Evolutionary conservation across 208 protist species (phyloP).

Genomic region (Blechomonas ayalai): DNA sequence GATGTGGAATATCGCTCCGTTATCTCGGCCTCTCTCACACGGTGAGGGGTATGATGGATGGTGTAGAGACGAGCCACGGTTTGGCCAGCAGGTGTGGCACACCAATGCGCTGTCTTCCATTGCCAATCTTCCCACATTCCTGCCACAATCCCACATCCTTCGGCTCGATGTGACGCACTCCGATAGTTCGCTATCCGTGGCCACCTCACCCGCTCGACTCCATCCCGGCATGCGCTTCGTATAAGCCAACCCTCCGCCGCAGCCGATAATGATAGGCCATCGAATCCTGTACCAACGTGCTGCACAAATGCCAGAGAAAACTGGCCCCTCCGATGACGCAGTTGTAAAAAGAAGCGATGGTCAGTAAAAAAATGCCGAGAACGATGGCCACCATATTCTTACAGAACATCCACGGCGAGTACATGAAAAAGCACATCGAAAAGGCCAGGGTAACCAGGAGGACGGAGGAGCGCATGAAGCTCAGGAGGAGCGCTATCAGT

Average conservation of each 20-base stretch:
- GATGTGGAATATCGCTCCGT: constrained; percentile 1
- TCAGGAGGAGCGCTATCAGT: constrained; percentile 10
- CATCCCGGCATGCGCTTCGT: too few relatives aligned
- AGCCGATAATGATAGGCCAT: constrained; percentile 10
- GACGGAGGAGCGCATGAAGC: constrained; percentile 5
- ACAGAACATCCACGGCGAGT: constrained; percentile 6
- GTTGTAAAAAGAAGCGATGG: constrained; percentile 1
- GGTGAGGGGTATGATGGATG: too few relatives aligned
- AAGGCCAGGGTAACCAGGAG: constrained; percentile 8
- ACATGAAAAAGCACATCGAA: constrained; percentile 13
- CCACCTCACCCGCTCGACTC: too few relatives aligned
- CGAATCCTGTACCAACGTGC: constrained; percentile 13
- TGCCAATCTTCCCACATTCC: too few relatives aligned
- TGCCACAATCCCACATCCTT: neutral
- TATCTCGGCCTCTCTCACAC: neutral
- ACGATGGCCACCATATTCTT: constrained; percentile 3
- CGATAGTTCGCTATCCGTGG: constrained; percentile 10
- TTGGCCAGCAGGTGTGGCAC: too few relatives aligned
- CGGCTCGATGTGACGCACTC: constrained; percentile 3
- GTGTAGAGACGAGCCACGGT: too few relatives aligned
- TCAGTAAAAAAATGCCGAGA: constrained; percentile 5
- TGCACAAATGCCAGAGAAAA: neutral
- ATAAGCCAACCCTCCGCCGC: neutral
- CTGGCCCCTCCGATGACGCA: neutral
- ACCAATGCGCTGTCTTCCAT: too few relatives aligned